Evolutionary conservation across 2,329 filamentous ascomycete species (phyloP).

Genomic region (Talaromyces sp.): DNA sequence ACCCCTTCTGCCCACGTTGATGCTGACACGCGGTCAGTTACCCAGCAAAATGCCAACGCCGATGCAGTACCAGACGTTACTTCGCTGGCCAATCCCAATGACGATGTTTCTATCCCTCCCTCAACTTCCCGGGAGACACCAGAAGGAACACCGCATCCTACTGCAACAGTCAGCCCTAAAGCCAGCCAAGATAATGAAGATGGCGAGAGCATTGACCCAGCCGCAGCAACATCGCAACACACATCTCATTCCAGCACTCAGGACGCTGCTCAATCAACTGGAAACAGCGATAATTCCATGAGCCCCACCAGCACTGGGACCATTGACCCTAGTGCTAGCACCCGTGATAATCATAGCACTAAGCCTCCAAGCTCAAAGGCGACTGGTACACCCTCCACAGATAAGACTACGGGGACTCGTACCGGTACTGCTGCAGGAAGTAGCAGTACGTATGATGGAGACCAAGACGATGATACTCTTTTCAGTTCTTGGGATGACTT

Average conservation of each 20-base stretch:
- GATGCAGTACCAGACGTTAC: constrained; percentile 2
- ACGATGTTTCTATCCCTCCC: not conserved
- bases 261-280: not conserved
- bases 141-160: not conserved
- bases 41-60: not conserved
- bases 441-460: constrained; percentile 3
- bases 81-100: constrained; percentile 1
- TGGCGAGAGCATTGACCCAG: not conserved
- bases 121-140: not conserved
- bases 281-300: not conserved
- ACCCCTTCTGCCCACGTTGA: not conserved
- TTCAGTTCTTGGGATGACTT: constrained; percentile 13
- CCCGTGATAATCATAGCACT: not conserved
- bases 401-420: constrained; percentile 9
- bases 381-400: not conserved
- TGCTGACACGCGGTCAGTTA: not conserved
- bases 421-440: constrained; percentile 4
- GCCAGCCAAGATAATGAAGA: not conserved
- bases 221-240: not conserved
- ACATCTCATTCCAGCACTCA: not conserved
- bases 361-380: not conserved
- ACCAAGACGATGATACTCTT: constrained; percentile 9
- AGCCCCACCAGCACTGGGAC: not conserved
- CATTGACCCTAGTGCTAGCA: not conserved
- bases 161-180: not conserved